phyloP scores from a whole-genome alignment of 768 basidiomycete species.

The Erythrobasidium yunnanense region DNA sequence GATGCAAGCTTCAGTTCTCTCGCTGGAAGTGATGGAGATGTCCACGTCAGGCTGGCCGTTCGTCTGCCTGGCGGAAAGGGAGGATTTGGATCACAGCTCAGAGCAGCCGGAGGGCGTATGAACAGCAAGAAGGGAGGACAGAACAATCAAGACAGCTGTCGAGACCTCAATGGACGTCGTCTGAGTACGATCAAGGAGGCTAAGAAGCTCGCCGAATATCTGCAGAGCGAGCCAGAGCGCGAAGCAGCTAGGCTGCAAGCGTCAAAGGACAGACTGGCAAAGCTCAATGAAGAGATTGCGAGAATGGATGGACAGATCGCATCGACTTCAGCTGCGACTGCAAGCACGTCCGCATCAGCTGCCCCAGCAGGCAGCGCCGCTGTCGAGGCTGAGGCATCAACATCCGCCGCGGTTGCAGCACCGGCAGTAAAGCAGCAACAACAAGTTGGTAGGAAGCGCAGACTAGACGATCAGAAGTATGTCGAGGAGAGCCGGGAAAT shows the following conservation, averaged over 20 bases:
- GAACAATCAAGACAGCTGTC: slow-evolving; percentile 58
- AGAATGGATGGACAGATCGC: slow-evolving; percentile 44
- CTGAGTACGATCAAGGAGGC: slow-evolving; percentile 93
- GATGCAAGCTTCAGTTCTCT: neutral
- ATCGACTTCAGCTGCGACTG: slow-evolving; percentile 37
- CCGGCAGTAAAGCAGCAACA: too few species aligned
- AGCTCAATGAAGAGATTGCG: slow-evolving; percentile 35
- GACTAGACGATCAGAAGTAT: slow-evolving; percentile 84
- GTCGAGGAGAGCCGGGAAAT: slow-evolving; percentile 82
- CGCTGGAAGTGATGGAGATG: neutral
- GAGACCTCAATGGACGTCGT: slow-evolving; percentile 79
- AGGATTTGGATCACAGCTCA: slow-evolving; percentile 89
- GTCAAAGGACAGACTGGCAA: slow-evolving; percentile 32
- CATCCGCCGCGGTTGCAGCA: slow-evolving; percentile 37
- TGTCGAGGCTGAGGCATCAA: slow-evolving; percentile 34
- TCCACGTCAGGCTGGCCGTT: slow-evolving; percentile 16
- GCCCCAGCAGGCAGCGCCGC: slow-evolving; percentile 40
- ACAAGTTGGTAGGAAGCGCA: slow-evolving; percentile 65
- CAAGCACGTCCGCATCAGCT: slow-evolving; percentile 39
- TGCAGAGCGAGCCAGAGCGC: slow-evolving; percentile 72
- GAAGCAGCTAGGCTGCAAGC: slow-evolving; percentile 35
- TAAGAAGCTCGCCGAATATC: slow-evolving; percentile 77
- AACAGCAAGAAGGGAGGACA: slow-evolving; percentile 84
- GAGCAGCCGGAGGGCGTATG: slow-evolving; percentile 96
- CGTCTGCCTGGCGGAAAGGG: slow-evolving; percentile 77